Conservation (phyloP, 805 yeast genomes). For the Candida maesae region DNA sequence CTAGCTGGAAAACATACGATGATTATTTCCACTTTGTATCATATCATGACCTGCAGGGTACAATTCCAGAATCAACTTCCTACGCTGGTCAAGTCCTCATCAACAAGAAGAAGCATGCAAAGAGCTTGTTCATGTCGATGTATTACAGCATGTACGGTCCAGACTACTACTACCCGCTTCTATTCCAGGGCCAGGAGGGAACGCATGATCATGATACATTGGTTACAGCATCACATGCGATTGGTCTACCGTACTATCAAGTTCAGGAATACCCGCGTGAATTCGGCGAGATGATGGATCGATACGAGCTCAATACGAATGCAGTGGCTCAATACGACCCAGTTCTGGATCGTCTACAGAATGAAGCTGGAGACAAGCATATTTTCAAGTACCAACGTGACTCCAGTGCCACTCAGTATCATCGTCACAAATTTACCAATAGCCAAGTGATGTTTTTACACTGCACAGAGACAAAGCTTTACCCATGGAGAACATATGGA, state of each 20-base stretch:
- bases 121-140: constrained; percentile 52
- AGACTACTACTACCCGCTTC: constrained; percentile 53
- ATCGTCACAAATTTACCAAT: constrained; percentile 17
- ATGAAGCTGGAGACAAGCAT: constrained; percentile 12
- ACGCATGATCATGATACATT: constrained; percentile 79
- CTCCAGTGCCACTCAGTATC: constrained; percentile 18
- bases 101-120: constrained; percentile 53
- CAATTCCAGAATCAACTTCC: constrained; percentile 65
- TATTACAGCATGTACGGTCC: constrained; percentile 65
- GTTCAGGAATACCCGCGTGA: constrained; percentile 50
- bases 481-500: constrained; percentile 28
- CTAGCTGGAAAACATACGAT: constrained; percentile 22
- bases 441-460: constrained; percentile 27
- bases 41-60: constrained; percentile 61
- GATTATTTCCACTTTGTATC: constrained; percentile 37
- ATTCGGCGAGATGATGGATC: constrained; percentile 37
- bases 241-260: constrained; percentile 48
- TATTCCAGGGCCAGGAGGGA: constrained; percentile 69
- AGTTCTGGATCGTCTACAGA: constrained; percentile 34
- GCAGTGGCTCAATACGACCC: constrained; percentile 59
- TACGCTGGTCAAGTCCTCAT: constrained; percentile 67
- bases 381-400: constrained; percentile 12
- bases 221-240: constrained; percentile 59
- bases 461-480: constrained; percentile 27
- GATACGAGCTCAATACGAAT: constrained; percentile 39